Evolutionary conservation across 306 rosid species (phyloP).

Genomic region (Pachyrhizus erosus): DNA sequence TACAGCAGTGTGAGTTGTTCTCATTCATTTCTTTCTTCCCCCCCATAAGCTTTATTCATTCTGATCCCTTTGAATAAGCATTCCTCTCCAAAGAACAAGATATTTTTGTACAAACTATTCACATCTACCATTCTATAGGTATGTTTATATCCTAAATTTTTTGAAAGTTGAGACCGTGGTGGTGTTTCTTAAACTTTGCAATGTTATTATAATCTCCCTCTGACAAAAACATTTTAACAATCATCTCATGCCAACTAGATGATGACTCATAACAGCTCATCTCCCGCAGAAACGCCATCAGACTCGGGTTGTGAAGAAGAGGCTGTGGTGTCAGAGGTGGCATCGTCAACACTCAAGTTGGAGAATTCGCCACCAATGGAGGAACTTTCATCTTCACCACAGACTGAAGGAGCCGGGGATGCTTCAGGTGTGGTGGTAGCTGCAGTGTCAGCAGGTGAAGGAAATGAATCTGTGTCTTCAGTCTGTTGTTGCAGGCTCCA

Average conservation of each 20-base stretch:
- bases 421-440: conserved; percentile 58
- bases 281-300: conserved; percentile 44
- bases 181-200: conserved; percentile 24
- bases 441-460: conserved; percentile 57
- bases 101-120: conserved; percentile 50
- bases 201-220: not conserved
- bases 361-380: conserved; percentile 76
- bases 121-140: conserved; percentile 40
- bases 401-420: conserved; percentile 76
- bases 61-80: not conserved
- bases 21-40: conserved; percentile 19
- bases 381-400: conserved; percentile 77
- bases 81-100: conserved; percentile 41
- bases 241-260: conserved; percentile 10
- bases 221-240: conserved; percentile 22
- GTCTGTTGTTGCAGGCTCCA: conserved; percentile 85
- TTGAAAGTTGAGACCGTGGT: not conserved
- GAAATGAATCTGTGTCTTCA: conserved; percentile 61
- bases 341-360: conserved; percentile 74
- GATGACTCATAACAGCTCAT: conserved; percentile 28
- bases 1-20: not conserved
- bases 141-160: conserved; percentile 20
- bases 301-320: conserved; percentile 70
- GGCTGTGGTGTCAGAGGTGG: conserved; percentile 77
- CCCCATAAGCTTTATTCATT: conserved; percentile 1